phyloP scores from a whole-genome alignment of 164 flowering plant species.

The Litsea cubeba region DNA sequence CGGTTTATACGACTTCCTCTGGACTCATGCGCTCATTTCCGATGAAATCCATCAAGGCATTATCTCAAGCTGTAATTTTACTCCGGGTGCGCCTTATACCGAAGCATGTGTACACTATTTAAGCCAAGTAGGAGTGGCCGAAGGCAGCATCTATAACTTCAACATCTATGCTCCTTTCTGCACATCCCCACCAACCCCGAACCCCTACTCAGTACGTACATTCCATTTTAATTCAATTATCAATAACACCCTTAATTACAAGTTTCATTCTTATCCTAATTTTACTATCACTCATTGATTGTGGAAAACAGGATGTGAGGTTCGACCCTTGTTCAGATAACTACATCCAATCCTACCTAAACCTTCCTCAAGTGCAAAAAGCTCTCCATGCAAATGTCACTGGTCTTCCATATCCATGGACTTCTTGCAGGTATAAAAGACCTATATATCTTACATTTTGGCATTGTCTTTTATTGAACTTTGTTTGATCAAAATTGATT shows the following conservation, averaged over 20 bases:
- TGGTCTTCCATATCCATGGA: too few species aligned
- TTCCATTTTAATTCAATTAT: neutral
- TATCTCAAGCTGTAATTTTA: constrained; percentile 40
- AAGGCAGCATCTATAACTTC: constrained; percentile 38
- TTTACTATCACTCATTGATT: too few species aligned
- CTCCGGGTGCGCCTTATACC: neutral
- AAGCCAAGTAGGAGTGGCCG: constrained; percentile 30
- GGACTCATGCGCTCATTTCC: constrained; percentile 64
- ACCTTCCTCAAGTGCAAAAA: constrained; percentile 33
- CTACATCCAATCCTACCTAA: constrained; percentile 25
- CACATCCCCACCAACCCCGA: constrained; percentile 10
- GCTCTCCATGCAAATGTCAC: constrained; percentile 30
- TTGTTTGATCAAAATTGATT: too few species aligned
- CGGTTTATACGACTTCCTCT: constrained; percentile 54
- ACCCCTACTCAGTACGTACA: neutral
- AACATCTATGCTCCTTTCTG: constrained; percentile 53
- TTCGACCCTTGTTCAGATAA: constrained; percentile 37
- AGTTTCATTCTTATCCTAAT: neutral
- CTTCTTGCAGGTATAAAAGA: too few species aligned
- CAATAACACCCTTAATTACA: neutral
- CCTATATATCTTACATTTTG: too few species aligned
- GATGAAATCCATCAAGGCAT: constrained; percentile 33
- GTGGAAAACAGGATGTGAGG: neutral
- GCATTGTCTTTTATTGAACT: too few species aligned
- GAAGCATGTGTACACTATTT: neutral